Evolutionary conservation across 2,329 filamentous ascomycete genomes (phyloP), one percentile per base, ranked within the genome.

Genomic region (Sporothrix brunneoviolacea): DNA sequence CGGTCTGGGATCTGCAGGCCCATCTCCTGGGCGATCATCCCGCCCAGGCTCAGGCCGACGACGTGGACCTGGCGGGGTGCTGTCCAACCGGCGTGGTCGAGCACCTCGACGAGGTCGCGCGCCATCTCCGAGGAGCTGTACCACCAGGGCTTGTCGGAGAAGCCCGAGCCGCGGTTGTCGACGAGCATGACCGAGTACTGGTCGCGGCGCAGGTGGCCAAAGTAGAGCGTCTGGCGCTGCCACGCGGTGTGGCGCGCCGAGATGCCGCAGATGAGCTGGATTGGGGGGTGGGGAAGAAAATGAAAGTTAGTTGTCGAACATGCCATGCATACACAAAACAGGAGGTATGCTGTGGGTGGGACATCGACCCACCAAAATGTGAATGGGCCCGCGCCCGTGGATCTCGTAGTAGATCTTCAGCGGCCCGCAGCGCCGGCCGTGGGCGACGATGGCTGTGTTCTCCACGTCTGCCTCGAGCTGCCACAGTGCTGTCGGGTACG

Each of bases 91-190:
- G 91, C 63, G 59, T 86, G 77, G 56, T 82, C 76, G 18, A 79
- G 64, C 13, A 93, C 69, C 60, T 91, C 86, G 56, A 90, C 63
- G 22, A 79, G 66, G 67, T 95, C 89, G 55, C 74, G 77, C 18
- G 89, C 90, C 88, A 95, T 94, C 60, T 87, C 84, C 30, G 79
- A 84, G 3, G 88, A 93, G 30, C 84, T 84, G 71, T 94, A 95
- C 33, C 87, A 79, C 59, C 76, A 72, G 15, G 89, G 89, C 65
- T 86, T 90, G 68, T 86, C 85, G 40, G 84, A 88, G 53, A 76
- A 76, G 48, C 89, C 89, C 61, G 93, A 84, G 54, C 89, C 89
- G 57, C 89, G 80, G 68, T 94, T 94, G 70, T 94, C 89, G 58
- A 88, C 73, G 51, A 91, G 69, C 5, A 95, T 75, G 51, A 82